Base-by-base conservation (phyloP, 805 yeast species). In the Candida odintsovae region DNA sequence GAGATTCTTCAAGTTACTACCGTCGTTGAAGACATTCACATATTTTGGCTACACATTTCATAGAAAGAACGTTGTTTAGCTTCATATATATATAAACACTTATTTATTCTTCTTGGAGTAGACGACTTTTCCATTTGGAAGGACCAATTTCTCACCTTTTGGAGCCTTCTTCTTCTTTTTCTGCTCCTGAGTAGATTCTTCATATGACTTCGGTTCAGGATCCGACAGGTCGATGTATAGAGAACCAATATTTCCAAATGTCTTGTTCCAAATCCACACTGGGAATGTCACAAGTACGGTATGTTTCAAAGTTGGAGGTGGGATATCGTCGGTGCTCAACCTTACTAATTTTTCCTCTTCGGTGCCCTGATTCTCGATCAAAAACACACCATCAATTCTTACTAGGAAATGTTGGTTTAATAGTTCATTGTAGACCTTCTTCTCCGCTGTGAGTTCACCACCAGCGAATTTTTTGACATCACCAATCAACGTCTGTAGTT, bases 101-200 rank as follows among this genome's bases (percentile, higher is more conserved):
- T 25, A 37, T 33, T 49, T 41, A 22, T 46, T 52, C 45, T 57
- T 59, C 45, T 54, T 56, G 31, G 62, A 50, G 44, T 66, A 64
- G 4, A 78, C 70, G 11, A 77, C 77, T 57, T 80, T 80, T 1
- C 87, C 87, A 56, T 81, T 82, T 10, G 84, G 83, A 49, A 82
- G 66, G 42, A 70, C 77, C 40, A 68, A 61, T 51, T 71, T 76
- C 47, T 72, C 72, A 10, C 77, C 78, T 43, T 61, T 64, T 21
- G 58, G 66, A 18, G 54, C 57, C 43, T 65, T 63, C 57, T 67
- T 58, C 50, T 65, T 65, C 26, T 21, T 51, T 51, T 18, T 44
- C 44, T 29, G 49, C 50, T 49, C 47, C 29, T 46, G 41, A 15
- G 42, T 44, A 15, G 21, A 45, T 35, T 43, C 29, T 18, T 42